A percentile compares a stretch with the other conserved stretches of the same genome.
Conservation (phyloP, 2,329 filamentous ascomycete species). For the Alternaria burnsii region DNA sequence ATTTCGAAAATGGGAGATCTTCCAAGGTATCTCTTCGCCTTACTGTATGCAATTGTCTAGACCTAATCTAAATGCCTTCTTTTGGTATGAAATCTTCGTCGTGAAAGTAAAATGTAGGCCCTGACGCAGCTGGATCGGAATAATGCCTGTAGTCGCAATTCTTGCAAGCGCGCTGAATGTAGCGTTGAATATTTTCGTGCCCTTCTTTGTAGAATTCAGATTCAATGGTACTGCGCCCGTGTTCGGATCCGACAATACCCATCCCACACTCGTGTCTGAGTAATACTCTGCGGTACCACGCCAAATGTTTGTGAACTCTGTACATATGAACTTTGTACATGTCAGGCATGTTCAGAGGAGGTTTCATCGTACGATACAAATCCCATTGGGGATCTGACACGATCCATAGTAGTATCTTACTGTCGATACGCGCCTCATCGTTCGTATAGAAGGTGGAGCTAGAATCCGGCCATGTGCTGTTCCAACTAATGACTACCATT, state of each 20-base stretch:
- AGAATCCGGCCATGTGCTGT: no score
- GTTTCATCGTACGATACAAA: not conserved
- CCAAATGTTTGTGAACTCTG: not conserved
- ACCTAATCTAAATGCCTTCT: no score
- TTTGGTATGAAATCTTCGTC: not conserved
- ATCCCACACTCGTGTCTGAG: not conserved
- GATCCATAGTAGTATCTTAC: not conserved
- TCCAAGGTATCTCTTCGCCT: no score
- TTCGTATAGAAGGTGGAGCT: no score
- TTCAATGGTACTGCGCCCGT: no score
- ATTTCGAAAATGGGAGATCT: no score
- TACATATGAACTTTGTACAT: not conserved
- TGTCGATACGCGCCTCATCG: no score
- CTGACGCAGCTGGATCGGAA: not conserved
- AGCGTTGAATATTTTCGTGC: not conserved
- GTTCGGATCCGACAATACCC: not conserved
- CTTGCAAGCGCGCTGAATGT: not conserved
- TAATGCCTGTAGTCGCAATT: not conserved
- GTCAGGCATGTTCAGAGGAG: not conserved
- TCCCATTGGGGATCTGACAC: slow-evolving; percentile 1
- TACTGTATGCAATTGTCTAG: no score
- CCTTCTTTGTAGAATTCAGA: not conserved
- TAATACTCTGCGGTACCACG: not conserved
- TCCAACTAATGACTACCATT: not conserved
- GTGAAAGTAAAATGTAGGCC: not conserved